These are phyloP conservation scores for Aspergillus taichungensis DNA, from an alignment of 495 filamentous ascomycete species.

Conservation along the genomic window DNA sequence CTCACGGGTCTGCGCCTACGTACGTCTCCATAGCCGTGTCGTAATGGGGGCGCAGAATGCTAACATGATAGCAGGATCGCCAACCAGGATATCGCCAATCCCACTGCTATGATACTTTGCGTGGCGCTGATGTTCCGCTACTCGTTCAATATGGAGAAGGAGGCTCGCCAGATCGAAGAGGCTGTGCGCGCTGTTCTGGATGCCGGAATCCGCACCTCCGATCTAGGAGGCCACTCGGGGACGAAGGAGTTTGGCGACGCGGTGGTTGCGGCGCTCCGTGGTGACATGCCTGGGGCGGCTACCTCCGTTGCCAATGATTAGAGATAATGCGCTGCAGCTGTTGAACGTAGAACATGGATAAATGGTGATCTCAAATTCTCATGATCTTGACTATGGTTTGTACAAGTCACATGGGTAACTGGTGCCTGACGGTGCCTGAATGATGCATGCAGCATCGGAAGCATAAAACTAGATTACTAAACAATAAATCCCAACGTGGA, in stretches of 20 bases:
- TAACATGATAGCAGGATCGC: constrained; percentile 18
- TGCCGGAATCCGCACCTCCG: constrained; percentile 60
- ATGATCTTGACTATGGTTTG: too few relatives aligned
- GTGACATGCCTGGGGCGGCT: background rate
- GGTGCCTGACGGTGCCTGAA: background rate
- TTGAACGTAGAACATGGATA: too few relatives aligned
- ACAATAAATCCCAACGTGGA: background rate
- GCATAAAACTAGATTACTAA: background rate
- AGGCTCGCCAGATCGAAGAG: constrained; percentile 67
- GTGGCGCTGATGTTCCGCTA: constrained; percentile 91
- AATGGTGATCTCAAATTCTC: too few relatives aligned
- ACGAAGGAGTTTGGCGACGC: constrained; percentile 81
- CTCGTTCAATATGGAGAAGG: constrained; percentile 64
- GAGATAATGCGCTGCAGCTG: too few relatives aligned
- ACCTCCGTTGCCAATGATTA: too few relatives aligned
- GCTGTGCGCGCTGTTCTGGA: constrained; percentile 75
- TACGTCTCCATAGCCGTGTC: constrained; percentile 10
- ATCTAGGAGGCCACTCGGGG: constrained; percentile 63
- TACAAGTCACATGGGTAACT: too few relatives aligned
- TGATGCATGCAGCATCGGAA: background rate
- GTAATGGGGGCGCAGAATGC: background rate
- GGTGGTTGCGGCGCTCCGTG: constrained; percentile 56
- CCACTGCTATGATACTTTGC: constrained; percentile 73
- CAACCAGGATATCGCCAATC: constrained; percentile 45
- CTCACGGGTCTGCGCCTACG: constrained; percentile 35